These are phyloP conservation scores for Globisporangium splendens DNA, from an alignment of 352 stramenopile genomes.

Conservation along the genomic window DNA sequence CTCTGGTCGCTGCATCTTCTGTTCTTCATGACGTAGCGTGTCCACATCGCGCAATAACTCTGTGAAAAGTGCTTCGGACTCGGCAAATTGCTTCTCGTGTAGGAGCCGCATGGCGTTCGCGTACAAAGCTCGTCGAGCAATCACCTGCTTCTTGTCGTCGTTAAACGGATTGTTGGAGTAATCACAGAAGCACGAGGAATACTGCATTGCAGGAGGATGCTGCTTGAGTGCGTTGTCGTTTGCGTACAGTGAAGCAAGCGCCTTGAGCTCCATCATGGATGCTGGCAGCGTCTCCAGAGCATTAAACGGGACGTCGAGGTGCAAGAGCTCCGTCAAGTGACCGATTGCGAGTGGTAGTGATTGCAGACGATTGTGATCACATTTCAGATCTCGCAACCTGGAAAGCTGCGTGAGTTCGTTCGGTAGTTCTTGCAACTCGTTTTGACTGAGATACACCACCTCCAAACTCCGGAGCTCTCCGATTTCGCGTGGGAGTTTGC, in stretches of 20 bases:
- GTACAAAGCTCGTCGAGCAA: conserved; percentile 1
- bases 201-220: conserved; percentile 23
- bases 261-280: conserved; percentile 35
- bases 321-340: conserved; percentile 27
- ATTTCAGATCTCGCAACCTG: conserved; percentile 30
- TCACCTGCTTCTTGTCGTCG: background rate
- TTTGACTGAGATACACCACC: conserved; percentile 37
- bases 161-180: conserved; percentile 69
- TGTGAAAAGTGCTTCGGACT: conserved; percentile 28
- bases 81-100: conserved; percentile 19
- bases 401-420: conserved; percentile 33
- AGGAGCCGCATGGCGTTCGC: conserved; percentile 29
- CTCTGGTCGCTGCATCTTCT: conserved; percentile 19
- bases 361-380: conserved; percentile 33
- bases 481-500: conserved; percentile 35
- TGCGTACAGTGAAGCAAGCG: conserved; percentile 37
- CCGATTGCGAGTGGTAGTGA: conserved; percentile 34
- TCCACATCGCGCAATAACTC: conserved; percentile 21
- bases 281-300: conserved; percentile 38
- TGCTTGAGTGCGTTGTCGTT: conserved; percentile 42
- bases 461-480: conserved; percentile 29
- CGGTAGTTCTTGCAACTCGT: conserved; percentile 36
- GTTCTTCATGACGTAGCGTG: conserved; percentile 14
- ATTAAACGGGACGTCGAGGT: conserved; percentile 50
- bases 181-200: conserved; percentile 37